Evolutionary conservation across 1,284 basidiomycete species (phyloP).

Genomic region (Cutaneotrichosporon cavernicola): DNA sequence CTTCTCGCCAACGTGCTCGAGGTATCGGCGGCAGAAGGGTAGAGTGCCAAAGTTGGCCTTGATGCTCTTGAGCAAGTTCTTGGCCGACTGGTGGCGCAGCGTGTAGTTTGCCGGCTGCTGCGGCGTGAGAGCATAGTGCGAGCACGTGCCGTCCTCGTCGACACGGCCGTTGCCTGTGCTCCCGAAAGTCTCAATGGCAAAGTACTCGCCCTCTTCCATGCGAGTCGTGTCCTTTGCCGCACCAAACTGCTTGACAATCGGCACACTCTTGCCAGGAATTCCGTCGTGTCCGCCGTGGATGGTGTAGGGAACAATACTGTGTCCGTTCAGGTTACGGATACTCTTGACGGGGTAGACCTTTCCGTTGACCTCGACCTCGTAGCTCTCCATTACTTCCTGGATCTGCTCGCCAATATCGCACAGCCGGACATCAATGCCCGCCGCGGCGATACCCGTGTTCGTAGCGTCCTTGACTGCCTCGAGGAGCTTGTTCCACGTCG

Average conservation of each 20-base stretch:
- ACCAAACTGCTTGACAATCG: constrained; percentile 77
- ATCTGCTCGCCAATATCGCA: constrained; percentile 90
- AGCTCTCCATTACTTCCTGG: constrained; percentile 99
- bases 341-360: constrained; percentile 85
- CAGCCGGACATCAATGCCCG: constrained; percentile 92
- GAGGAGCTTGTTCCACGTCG: constrained; percentile 82
- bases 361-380: constrained; percentile 88
- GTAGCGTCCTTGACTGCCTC: constrained; percentile 93
- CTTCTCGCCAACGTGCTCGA: constrained; percentile 90
- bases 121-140: constrained; percentile 72
- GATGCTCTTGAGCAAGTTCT: constrained; percentile 81
- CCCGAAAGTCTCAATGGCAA: constrained; percentile 98
- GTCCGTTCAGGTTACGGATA: constrained; percentile 86
- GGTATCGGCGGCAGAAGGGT: constrained; percentile 92
- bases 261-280: constrained; percentile 69
- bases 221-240: constrained; percentile 68
- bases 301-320: constrained; percentile 82
- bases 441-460: constrained; percentile 82
- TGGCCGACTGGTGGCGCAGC: constrained; percentile 72
- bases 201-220: constrained; percentile 99
- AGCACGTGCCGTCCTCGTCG: constrained; percentile 89
- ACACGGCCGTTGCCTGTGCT: constrained; percentile 92
- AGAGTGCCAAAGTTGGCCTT: constrained; percentile 92
- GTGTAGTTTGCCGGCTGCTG: constrained; percentile 41
- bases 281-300: constrained; percentile 69